Evolutionary conservation across 1,139 yeast genomes (phyloP), one percentile per base, ranked within the genome.

Genomic region (Geotrichum phurueaensis): DNA sequence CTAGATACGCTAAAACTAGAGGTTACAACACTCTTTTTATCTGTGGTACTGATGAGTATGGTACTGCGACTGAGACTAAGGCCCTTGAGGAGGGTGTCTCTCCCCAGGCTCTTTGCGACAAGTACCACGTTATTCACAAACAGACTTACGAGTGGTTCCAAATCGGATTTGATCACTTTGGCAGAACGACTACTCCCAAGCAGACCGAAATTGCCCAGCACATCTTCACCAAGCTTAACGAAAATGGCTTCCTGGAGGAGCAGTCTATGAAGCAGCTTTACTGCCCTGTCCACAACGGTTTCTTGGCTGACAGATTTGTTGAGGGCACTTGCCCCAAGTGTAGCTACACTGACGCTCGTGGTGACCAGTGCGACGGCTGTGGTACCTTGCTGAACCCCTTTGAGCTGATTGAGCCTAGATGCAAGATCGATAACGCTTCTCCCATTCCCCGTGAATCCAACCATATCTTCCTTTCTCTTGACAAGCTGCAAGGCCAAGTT

Each of bases 11-110:
- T 71, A 92, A 91, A 75, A 85, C 87, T 67, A 84, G 97, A 78
- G 89, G 91, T 75, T 86, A 87, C 78, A 94, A 92, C 73, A 81
- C 96, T 25, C 78, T 94, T 64, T 94, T 79, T 70, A 77, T 94
- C 63, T 91, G 99, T 77, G 99, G 99, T 76, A 95, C 99, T 48
- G 99, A 94, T 73, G 99, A 94, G 76, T 95, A 94, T 73, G 99
- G 99, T 73, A 94, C 99, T 64, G 99, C 99, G 57, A 94, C 99
- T 29, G 99, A 94, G 76, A 95, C 99, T 47, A 94, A 94, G 76
- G 99, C 99, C 12, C 79, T 94, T 62, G 99, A 94, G 75, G 98
- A 94, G 71, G 86, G 87, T 53, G 86, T 89, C 64, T 82, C 96
- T 4, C 99, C 99, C 56, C 79, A 84, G 69, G 86, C 90, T 71